Percentiles rank a stretch among this genome's conserved stretches.
Conservation (phyloP, 495 filamentous ascomycete species). For the Hypoxylon fuscum region DNA sequence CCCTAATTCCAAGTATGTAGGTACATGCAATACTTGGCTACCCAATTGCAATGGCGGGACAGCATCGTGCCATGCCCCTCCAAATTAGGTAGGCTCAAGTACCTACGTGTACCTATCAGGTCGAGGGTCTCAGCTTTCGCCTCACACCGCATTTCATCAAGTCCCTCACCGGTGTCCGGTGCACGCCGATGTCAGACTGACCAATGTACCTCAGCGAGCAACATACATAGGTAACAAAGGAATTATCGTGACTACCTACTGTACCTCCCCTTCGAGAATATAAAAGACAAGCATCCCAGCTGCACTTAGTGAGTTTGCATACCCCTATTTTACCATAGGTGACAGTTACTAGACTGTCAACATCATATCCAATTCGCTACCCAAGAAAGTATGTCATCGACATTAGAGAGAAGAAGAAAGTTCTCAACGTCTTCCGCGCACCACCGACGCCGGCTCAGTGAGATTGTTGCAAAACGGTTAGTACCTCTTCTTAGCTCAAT, state of each 20-base stretch:
- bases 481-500: too few species aligned
- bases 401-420: conserved; percentile 29
- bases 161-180: conserved; percentile 11
- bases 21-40: background rate
- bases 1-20: too few species aligned
- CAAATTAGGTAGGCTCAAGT: background rate
- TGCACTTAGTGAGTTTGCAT: background rate
- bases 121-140: background rate
- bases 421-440: conserved; percentile 30
- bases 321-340: background rate
- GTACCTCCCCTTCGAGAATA: background rate
- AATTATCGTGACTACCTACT: background rate
- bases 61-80: background rate
- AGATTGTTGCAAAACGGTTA: conserved; percentile 38
- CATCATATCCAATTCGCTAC: background rate
- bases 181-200: background rate
- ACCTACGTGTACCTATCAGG: background rate
- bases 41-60: background rate
- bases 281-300: background rate
- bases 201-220: background rate
- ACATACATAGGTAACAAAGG: background rate
- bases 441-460: conserved; percentile 32
- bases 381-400: conserved; percentile 22
- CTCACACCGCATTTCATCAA: conserved; percentile 9
- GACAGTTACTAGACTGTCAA: conserved; percentile 17